Evolutionary conservation across 1,139 yeast genomes (phyloP), one percentile per base, ranked within the genome.

Genomic region (Wickerhamomyces sp.): DNA sequence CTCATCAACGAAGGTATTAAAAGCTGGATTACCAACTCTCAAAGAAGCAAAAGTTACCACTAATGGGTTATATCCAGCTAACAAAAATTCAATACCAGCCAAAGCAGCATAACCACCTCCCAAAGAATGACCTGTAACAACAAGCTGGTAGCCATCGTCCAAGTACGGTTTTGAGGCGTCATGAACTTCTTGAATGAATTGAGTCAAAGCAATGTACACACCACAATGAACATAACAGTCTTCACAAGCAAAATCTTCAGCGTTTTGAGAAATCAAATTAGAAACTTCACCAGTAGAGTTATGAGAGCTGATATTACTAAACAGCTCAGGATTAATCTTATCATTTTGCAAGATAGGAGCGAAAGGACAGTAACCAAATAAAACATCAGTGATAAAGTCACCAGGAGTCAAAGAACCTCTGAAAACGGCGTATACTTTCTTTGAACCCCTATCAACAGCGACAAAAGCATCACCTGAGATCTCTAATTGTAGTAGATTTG

Each of bases 91-190:
- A 20, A 78, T 65, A 0, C 83, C 89, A 10, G 77, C 69, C 28
- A 84, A 59, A 13, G 69, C 59, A 0, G 88, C 81, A 40, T 81
- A 60, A 0, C 88, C 87, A 3, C 81, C 92, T 2, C 92, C 94
- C 22, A 83, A 58, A 0, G 92, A 83, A 60, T 83, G 92, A 0
- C 92, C 92, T 3, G 76, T 63, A 3, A 81, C 67, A 4, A 74
- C 67, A 14, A 81, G 47, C 31, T 66, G 58, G 54, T 78, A 81
- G 20, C 68, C 68, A 57, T 52, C 35, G 43, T 57, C 55, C 44
- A 72, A 42, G 51, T 54, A 18, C 51, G 49, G 34, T 62, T 60
- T 13, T 69, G 63, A 15, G 64, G 63, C 15, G 55, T 54, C 19
- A 67, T 53, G 39, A 70, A 64, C 14, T 57, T 59, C 10, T 56